A percentile compares a stretch with the other conserved stretches of the same genome.
phyloP scores from a whole-genome alignment of 352 stramenopile genomes.

The Phytophthora pini region DNA sequence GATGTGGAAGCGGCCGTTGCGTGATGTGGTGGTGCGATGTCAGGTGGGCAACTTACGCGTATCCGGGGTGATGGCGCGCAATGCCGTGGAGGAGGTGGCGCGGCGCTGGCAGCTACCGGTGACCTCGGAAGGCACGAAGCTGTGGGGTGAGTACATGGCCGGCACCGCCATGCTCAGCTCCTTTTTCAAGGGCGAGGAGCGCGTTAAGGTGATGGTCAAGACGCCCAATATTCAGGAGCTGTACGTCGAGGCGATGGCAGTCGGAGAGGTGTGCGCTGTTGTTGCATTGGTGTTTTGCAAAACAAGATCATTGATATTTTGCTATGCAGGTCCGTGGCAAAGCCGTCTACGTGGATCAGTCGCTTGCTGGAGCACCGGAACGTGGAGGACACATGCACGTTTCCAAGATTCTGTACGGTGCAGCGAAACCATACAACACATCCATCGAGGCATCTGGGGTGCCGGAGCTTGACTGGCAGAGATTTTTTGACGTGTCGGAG shows the following conservation, averaged over 20 bases:
- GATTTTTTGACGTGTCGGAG: conserved; percentile 86
- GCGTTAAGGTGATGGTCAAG: conserved; percentile 76
- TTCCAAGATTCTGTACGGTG: conserved; percentile 81
- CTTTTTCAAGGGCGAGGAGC: conserved; percentile 89
- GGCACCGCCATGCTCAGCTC: conserved; percentile 86
- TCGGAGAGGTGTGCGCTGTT: conserved; percentile 65
- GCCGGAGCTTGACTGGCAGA: conserved; percentile 79
- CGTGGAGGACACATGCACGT: conserved; percentile 68
- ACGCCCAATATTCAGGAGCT: conserved; percentile 74
- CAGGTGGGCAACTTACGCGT: conserved; percentile 87
- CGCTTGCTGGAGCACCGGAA: conserved; percentile 26
- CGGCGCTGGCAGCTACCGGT: conserved; percentile 63
- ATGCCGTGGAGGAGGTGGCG: conserved; percentile 59
- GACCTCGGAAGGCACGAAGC: conserved; percentile 48
- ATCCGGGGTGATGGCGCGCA: conserved; percentile 73
- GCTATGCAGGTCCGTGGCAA: conserved; percentile 66
- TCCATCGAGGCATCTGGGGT: conserved; percentile 68
- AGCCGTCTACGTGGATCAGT: conserved; percentile 46
- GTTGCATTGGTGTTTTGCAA: not conserved
- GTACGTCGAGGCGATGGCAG: conserved; percentile 79
- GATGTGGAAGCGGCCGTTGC: conserved; percentile 63
- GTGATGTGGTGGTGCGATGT: conserved; percentile 73
- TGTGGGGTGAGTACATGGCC: conserved; percentile 91
- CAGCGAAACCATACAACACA: conserved; percentile 80
- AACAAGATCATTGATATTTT: conserved; percentile 1